phyloP scores from a whole-genome alignment of 192 early-diverging fungal genomes.

The Physocladia obscura region DNA sequence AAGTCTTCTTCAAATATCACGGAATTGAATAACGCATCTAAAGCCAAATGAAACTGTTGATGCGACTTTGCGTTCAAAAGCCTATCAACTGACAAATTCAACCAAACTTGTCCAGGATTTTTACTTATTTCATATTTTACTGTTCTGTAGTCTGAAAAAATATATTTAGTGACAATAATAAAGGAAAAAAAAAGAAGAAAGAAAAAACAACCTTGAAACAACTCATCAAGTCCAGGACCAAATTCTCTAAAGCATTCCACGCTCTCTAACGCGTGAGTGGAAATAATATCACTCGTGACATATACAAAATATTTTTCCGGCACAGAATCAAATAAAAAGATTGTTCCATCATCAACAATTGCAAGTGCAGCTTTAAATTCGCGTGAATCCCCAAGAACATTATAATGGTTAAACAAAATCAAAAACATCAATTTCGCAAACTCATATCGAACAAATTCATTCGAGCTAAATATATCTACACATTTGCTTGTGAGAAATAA shows the following conservation, averaged over 20 bases:
- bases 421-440: slow-evolving; percentile 29
- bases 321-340: slow-evolving; percentile 8
- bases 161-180: background rate
- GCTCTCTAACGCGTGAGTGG: background rate
- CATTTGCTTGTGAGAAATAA: background rate
- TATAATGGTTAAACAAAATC: slow-evolving; percentile 30
- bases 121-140: background rate
- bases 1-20: slow-evolving; percentile 25
- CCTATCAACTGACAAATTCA: background rate
- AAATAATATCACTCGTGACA: background rate
- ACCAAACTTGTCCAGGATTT: background rate
- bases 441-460: slow-evolving; percentile 33
- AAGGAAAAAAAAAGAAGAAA: background rate
- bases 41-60: slow-evolving; percentile 30
- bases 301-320: slow-evolving; percentile 20
- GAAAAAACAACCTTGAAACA: background rate
- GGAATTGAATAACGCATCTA: slow-evolving; percentile 7
- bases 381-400: background rate
- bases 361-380: background rate
- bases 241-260: background rate
- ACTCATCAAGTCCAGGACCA: background rate
- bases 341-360: background rate
- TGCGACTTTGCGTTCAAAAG: slow-evolving; percentile 24
- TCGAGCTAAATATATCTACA: slow-evolving; percentile 32
- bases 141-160: background rate